Evolutionary conservation across 306 rosid species (phyloP).

Genomic region (Rosa rugosa): DNA sequence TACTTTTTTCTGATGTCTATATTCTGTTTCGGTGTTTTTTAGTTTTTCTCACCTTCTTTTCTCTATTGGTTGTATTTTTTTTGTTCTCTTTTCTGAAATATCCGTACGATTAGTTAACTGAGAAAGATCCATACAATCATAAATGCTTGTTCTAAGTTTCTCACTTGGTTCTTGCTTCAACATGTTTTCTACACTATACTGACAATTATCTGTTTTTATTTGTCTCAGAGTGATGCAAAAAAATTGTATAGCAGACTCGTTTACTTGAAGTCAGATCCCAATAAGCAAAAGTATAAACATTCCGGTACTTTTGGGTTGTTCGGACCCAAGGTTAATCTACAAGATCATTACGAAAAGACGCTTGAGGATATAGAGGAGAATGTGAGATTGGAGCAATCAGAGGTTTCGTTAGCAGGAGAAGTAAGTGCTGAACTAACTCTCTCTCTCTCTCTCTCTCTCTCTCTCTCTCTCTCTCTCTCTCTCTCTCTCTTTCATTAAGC

Average conservation of each 20-base stretch:
- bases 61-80: neutral
- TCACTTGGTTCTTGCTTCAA: neutral
- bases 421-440: constrained; percentile 70
- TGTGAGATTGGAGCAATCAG: constrained; percentile 68
- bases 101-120: neutral
- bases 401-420: constrained; percentile 60
- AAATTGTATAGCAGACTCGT: constrained; percentile 42
- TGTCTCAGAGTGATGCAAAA: constrained; percentile 57
- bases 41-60: constrained; percentile 9
- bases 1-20: constrained; percentile 16
- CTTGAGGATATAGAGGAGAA: constrained; percentile 72
- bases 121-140: neutral
- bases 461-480: constrained; percentile 1
- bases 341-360: constrained; percentile 62
- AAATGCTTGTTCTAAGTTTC: neutral
- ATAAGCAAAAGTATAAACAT: constrained; percentile 28
- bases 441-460: neutral
- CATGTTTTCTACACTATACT: constrained; percentile 3
- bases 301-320: constrained; percentile 54
- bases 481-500: neutral
- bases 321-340: constrained; percentile 46
- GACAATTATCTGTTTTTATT: constrained; percentile 24
- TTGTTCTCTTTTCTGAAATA: neutral
- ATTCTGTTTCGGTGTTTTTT: constrained; percentile 15
- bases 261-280: constrained; percentile 50